A percentile compares a stretch with the other conserved stretches of the same genome.
phyloP scores from a whole-genome alignment of 306 rosid genomes.

The Echinosophora koreensis region DNA sequence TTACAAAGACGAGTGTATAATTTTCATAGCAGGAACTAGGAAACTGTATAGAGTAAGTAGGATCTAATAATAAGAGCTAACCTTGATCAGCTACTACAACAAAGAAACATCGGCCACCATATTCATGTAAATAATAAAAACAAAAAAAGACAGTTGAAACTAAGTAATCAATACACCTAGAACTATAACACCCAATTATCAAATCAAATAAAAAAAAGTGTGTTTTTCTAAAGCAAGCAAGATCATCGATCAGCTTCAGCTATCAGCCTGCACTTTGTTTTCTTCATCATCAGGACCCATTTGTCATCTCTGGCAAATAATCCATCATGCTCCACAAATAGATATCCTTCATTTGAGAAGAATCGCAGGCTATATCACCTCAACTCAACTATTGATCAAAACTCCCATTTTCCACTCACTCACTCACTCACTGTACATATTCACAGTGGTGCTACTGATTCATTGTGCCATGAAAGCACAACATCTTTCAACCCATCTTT shows the following conservation, averaged over 20 bases:
- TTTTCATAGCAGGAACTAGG: too few species aligned
- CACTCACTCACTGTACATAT: background rate
- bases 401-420: background rate
- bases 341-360: slow-evolving; percentile 17
- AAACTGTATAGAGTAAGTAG: background rate
- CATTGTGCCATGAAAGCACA: slow-evolving; percentile 64
- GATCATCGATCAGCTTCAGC: background rate
- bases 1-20: too few species aligned
- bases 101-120: background rate
- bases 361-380: background rate
- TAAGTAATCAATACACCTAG: background rate
- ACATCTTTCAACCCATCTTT: slow-evolving; percentile 54
- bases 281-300: slow-evolving; percentile 3
- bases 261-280: too few species aligned
- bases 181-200: background rate
- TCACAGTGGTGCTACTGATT: background rate
- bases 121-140: background rate
- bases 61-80: background rate
- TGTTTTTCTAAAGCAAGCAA: background rate
- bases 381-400: background rate
- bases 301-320: background rate
- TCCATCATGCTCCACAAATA: background rate
- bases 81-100: too few species aligned
- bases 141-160: background rate
- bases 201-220: background rate